Percentiles rank a stretch among this genome's conserved stretches.
phyloP scores from a whole-genome alignment of 2,329 filamentous ascomycete genomes.

The Hymenotorrendiella dingleyae region DNA sequence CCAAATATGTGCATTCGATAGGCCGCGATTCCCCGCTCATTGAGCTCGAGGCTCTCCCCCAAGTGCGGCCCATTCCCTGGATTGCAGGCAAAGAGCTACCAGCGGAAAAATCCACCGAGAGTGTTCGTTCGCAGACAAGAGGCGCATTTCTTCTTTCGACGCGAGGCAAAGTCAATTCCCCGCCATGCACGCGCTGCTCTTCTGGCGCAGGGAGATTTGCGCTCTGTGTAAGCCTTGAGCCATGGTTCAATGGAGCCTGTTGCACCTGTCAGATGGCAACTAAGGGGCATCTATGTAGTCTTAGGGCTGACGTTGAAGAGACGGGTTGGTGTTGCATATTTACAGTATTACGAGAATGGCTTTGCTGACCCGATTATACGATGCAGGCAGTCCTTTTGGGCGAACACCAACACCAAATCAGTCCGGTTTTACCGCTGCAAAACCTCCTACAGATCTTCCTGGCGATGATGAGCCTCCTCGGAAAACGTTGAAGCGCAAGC shows the following conservation, averaged over 20 bases:
- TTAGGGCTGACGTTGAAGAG: constrained; percentile 16
- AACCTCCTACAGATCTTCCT: no score
- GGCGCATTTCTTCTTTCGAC: constrained; percentile 19
- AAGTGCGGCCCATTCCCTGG: constrained; percentile 22
- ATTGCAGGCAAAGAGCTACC: constrained; percentile 17
- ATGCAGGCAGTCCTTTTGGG: no score
- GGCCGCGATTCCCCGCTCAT: constrained; percentile 9
- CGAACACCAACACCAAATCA: no score
- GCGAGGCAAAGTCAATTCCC: constrained; percentile 15
- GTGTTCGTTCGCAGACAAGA: constrained; percentile 17
- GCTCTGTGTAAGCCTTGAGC: constrained; percentile 15
- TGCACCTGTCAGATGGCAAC: constrained; percentile 23
- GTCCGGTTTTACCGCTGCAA: no score
- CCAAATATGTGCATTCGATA: no score
- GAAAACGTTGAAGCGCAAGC: no score
- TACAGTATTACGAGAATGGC: no score
- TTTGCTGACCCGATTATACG: no score
- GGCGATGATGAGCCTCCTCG: no score
- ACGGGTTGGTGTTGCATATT: no score
- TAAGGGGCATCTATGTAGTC: constrained; percentile 18
- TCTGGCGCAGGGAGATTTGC: constrained; percentile 17
- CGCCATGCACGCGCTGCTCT: constrained; percentile 18
- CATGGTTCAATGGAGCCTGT: constrained; percentile 22
- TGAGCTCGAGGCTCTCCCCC: constrained; percentile 15
- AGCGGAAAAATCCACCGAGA: constrained; percentile 13